Conservation (phyloP, 257 asterid genomes). For the Vinca minor region DNA sequence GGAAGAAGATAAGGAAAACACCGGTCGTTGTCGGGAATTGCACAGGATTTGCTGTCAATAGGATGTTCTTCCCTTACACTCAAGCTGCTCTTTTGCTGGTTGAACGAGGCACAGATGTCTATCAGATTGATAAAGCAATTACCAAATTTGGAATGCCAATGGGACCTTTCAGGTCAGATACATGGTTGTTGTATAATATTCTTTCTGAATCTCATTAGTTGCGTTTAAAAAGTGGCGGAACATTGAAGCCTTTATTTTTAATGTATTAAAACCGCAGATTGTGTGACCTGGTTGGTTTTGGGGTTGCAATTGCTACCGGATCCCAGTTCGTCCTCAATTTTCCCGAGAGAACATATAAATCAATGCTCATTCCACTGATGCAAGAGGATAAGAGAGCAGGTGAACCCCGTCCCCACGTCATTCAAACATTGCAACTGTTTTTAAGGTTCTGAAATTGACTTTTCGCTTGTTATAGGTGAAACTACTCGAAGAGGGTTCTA, state of each 20-base stretch:
- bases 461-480: constrained; percentile 51
- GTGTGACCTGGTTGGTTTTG: constrained; percentile 88
- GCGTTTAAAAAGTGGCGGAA: not conserved
- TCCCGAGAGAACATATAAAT: constrained; percentile 77
- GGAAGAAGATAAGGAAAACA: constrained; percentile 87
- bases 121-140: constrained; percentile 62
- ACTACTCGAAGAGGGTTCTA: constrained; percentile 71
- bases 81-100: constrained; percentile 82
- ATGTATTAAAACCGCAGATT: constrained; percentile 34
- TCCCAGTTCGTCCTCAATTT: constrained; percentile 62
- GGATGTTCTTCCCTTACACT: constrained; percentile 91
- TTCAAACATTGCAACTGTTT: not conserved
- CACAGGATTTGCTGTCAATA: constrained; percentile 93
- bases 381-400: constrained; percentile 90
- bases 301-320: constrained; percentile 84
- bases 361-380: constrained; percentile 82
- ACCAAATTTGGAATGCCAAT: constrained; percentile 94
- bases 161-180: constrained; percentile 90
- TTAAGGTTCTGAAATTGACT: constrained; percentile 7
- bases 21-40: constrained; percentile 95
- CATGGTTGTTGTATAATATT: not conserved
- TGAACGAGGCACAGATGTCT: constrained; percentile 79
- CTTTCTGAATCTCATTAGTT: not conserved
- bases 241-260: constrained; percentile 3
- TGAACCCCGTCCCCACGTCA: constrained; percentile 12